Percentiles rank a stretch among this genome's conserved stretches.
Evolutionary conservation across 345 rosid species (phyloP).

Genomic region (Gossypium herbaceum): DNA sequence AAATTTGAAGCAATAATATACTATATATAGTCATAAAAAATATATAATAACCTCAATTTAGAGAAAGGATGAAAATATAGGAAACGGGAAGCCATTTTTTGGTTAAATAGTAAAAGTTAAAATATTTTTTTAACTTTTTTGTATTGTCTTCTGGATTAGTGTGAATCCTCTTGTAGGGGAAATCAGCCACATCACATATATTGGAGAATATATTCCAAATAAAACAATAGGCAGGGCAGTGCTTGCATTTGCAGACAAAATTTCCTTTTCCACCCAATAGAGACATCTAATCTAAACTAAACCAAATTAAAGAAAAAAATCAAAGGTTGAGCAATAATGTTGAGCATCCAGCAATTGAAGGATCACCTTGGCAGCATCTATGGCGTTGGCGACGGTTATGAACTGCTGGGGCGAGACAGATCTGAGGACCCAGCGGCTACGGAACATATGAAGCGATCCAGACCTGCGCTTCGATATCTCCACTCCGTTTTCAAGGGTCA

Average conservation of each 20-base stretch:
- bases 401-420: conserved; percentile 71
- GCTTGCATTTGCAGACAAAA: conserved; percentile 17
- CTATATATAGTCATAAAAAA: no score
- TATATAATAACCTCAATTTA: no score
- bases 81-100: no score
- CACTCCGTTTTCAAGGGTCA: conserved; percentile 46
- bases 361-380: conserved; percentile 70
- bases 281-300: not conserved
- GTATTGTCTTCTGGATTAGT: not conserved
- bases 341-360: not conserved
- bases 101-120: not conserved
- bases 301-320: not conserved
- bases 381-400: conserved; percentile 70
- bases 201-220: not conserved
- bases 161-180: not conserved
- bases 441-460: conserved; percentile 55
- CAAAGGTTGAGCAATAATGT: not conserved
- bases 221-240: not conserved
- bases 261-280: conserved; percentile 7
- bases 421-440: conserved; percentile 66
- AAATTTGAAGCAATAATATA: not conserved
- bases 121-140: not conserved
- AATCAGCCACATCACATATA: not conserved
- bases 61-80: no score
- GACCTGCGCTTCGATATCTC: conserved; percentile 70